phyloP scores from a whole-genome alignment of 257 asterid genomes.

The Anisodus acutangulus region DNA sequence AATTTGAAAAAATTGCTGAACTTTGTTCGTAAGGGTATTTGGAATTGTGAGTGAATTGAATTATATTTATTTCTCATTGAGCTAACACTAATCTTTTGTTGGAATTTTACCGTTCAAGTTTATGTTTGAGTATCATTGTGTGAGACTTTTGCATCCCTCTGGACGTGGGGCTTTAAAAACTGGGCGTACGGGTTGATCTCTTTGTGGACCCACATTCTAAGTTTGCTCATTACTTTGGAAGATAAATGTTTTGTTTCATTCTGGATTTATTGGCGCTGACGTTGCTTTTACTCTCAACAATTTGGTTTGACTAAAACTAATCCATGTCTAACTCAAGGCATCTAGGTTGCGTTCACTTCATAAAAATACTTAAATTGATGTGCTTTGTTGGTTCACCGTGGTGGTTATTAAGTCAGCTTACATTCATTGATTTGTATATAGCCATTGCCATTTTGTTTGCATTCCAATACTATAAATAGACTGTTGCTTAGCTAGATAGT shows the following conservation, averaged over 20 bases:
- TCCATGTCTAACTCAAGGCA: slow-evolving; percentile 20
- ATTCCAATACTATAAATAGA: not conserved
- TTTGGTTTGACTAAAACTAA: not conserved
- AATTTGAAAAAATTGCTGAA: not conserved
- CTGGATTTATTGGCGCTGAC: not conserved
- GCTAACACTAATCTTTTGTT: not conserved
- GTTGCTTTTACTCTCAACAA: not conserved
- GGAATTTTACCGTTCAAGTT: not conserved
- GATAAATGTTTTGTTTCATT: not conserved
- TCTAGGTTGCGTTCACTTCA: not conserved
- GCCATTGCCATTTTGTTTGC: not conserved
- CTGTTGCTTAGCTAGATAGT: slow-evolving; percentile 6
- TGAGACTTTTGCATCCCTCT: not conserved
- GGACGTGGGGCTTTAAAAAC: not conserved
- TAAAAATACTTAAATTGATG: not conserved
- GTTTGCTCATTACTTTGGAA: not conserved
- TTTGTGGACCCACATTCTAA: not conserved
- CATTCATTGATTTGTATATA: not conserved
- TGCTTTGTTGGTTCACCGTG: not conserved
- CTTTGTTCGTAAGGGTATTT: not conserved
- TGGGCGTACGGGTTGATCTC: not conserved
- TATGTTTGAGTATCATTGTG: not conserved
- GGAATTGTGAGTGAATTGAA: not conserved
- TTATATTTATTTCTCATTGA: not conserved
- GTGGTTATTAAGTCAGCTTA: not conserved